A percentile compares a stretch with the other conserved stretches of the same genome.
phyloP scores from a whole-genome alignment of 129 eudicot species.

The Ambrosia trifida region DNA sequence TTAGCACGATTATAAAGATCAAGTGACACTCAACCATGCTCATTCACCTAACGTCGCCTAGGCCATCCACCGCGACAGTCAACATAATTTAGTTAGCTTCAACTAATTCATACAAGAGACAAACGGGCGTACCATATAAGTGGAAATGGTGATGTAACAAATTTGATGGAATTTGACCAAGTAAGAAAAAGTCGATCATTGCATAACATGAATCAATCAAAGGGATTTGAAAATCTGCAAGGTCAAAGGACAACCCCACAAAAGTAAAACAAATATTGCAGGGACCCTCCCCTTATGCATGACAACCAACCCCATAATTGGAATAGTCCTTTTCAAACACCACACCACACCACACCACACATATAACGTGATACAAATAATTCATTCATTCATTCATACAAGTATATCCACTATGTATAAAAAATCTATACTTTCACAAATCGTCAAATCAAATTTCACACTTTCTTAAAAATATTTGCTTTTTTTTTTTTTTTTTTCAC shows the following conservation, averaged over 20 bases:
- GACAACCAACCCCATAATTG: slow-evolving; percentile 21
- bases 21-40: background rate
- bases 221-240: slow-evolving; percentile 27
- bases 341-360: slow-evolving; percentile 9
- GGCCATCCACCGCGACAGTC: background rate
- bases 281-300: slow-evolving; percentile 23
- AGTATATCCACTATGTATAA: no score
- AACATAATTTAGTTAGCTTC: background rate
- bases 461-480: no score
- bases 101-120: background rate
- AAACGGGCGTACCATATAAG: background rate
- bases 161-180: slow-evolving; percentile 34
- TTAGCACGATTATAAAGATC: background rate
- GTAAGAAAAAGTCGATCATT: slow-evolving; percentile 23
- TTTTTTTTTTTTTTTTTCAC: no score
- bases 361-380: slow-evolving; percentile 11
- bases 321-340: slow-evolving; percentile 18
- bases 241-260: slow-evolving; percentile 33
- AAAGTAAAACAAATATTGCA: slow-evolving; percentile 29
- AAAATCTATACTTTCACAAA: no score
- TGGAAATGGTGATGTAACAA: slow-evolving; percentile 20
- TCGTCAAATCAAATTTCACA: no score
- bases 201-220: slow-evolving; percentile 12
- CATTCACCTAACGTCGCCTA: background rate
- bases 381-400: background rate